phyloP scores from a whole-genome alignment of 768 basidiomycete species.

The Inosperma sp. region DNA sequence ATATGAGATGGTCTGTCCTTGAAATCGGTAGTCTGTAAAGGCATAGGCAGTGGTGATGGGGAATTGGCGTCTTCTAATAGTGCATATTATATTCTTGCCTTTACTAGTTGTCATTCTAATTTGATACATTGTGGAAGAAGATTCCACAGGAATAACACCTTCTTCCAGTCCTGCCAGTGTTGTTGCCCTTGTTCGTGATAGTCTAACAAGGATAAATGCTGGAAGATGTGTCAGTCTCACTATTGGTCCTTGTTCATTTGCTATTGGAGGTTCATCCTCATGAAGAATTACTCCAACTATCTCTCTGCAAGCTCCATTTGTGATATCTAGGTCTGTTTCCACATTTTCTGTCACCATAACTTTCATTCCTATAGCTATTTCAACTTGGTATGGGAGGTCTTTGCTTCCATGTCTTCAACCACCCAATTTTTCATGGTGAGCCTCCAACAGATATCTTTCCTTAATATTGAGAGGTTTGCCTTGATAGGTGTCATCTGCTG shows the following conservation, averaged over 20 bases:
- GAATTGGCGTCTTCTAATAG: constrained; percentile 21
- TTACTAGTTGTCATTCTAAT: too few species aligned
- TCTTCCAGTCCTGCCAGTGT: constrained; percentile 27
- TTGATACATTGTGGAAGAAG: constrained; percentile 16
- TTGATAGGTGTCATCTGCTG: constrained; percentile 23
- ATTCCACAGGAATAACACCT: constrained; percentile 30
- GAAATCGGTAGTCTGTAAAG: constrained; percentile 39
- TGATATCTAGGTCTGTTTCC: constrained; percentile 37
- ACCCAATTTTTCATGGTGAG: neutral
- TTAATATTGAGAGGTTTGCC: neutral
- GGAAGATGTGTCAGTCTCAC: constrained; percentile 27
- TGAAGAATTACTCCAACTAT: constrained; percentile 33
- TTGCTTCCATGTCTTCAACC: neutral
- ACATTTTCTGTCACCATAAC: constrained; percentile 39
- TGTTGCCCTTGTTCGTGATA: constrained; percentile 24
- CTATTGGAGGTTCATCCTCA: constrained; percentile 22
- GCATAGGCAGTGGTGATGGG: constrained; percentile 36
- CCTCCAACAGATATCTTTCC: constrained; percentile 7
- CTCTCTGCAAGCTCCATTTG: constrained; percentile 34
- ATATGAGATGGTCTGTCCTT: constrained; percentile 38
- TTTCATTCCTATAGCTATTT: constrained; percentile 31
- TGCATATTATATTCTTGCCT: too few species aligned
- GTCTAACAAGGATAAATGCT: constrained; percentile 29
- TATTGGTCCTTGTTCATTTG: neutral
- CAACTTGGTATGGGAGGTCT: constrained; percentile 2